Conservation (phyloP, 148 eudicot genomes). For the Diospyros lotus region DNA sequence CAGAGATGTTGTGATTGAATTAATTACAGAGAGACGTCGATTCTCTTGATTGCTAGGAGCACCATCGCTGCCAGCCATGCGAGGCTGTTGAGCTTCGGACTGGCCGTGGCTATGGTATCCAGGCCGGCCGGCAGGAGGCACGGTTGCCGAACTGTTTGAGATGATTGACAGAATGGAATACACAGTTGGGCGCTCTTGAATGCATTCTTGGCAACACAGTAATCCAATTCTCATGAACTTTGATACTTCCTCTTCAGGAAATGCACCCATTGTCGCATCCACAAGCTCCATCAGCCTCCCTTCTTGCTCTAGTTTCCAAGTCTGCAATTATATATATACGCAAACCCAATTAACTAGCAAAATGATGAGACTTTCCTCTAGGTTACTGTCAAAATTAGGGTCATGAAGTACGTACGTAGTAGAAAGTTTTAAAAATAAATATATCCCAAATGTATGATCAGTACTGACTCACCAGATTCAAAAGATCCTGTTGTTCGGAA, state of each 20-base stretch:
- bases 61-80: no score
- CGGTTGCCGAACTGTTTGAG: not conserved
- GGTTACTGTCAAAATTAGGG: no score
- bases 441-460: not conserved
- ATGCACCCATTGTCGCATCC: slow-evolving; percentile 4
- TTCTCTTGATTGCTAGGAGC: not conserved
- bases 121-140: not conserved
- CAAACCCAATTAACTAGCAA: no score
- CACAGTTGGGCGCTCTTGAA: slow-evolving; percentile 11
- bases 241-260: not conserved
- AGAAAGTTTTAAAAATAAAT: no score
- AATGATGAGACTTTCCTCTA: no score
- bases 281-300: slow-evolving; percentile 5
- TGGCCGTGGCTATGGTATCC: not conserved
- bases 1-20: not conserved
- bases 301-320: slow-evolving; percentile 8
- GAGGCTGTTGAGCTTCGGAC: no score
- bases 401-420: no score
- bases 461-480: not conserved
- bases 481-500: not conserved
- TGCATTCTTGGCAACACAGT: slow-evolving; percentile 7
- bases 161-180: not conserved
- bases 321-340: not conserved
- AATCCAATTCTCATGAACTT: slow-evolving; percentile 6
- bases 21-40: not conserved